A percentile compares a stretch with the other conserved stretches of the same genome.
Evolutionary conservation across 176 grass and related monocot species (phyloP).

Genomic region (Miscanthus lutarioriparius): DNA sequence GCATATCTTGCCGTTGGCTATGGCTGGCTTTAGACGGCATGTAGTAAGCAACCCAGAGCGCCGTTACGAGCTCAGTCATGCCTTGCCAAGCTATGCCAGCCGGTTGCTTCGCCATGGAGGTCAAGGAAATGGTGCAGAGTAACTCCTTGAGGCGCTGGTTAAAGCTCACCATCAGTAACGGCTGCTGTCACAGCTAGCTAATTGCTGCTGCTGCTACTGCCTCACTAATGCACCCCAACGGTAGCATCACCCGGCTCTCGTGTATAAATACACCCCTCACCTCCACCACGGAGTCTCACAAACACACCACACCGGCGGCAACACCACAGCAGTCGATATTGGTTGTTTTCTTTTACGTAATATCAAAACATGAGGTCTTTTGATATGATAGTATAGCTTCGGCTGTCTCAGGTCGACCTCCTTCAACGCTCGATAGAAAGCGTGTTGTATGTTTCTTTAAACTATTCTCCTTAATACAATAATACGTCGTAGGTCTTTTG

Average conservation of each 20-base stretch:
- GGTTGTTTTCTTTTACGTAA: too few species aligned
- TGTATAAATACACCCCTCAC: neutral
- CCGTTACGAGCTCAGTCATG: neutral
- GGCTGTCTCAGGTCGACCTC: too few species aligned
- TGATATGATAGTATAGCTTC: too few species aligned
- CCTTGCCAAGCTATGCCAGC: neutral
- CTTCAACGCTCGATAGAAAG: too few species aligned
- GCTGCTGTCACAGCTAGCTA: slow-evolving; percentile 25
- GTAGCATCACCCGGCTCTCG: neutral
- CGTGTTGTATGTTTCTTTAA: too few species aligned
- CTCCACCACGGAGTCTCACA: neutral
- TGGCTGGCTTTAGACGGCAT: neutral
- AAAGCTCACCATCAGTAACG: slow-evolving; percentile 35
- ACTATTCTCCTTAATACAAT: too few species aligned
- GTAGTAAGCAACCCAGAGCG: neutral
- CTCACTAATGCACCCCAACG: slow-evolving; percentile 28
- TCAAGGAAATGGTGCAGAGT: neutral
- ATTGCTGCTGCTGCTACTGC: slow-evolving; percentile 22
- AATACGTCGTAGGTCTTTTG: too few species aligned
- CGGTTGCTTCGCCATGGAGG: neutral
- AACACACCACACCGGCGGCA: neutral
- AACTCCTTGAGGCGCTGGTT: neutral
- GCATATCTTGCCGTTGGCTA: too few species aligned
- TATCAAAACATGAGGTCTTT: too few species aligned
- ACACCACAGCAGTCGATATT: too few species aligned